Evolutionary conservation across 352 stramenopile genomes (phyloP), one percentile per base, ranked within the genome.

Genomic region (Phytophthora cactorum): DNA sequence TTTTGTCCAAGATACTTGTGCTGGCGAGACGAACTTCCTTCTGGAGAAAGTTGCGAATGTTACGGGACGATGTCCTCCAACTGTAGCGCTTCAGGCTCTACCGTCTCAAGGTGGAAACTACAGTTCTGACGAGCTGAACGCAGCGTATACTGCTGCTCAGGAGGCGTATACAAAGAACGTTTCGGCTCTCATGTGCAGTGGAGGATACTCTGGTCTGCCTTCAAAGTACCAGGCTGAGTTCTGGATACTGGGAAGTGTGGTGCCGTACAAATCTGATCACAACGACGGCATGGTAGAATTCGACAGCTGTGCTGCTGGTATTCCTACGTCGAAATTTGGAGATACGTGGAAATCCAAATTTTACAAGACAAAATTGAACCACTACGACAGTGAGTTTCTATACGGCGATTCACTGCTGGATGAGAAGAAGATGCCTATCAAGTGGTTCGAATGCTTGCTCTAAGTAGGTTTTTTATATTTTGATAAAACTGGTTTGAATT

Each of bases 301-400:
- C 45, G 54, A 74, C 5, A 86, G 78, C 57, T 89, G 80, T 51
- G 43, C 53, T 5, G 74, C 32, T 8, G 77, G 68, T 0, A 61
- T 84, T 2, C 27, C 68, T 0, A 44, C 46, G 2, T 63, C 59
- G 11, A 74, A 74, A n/a, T 86, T 82, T 39, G 51, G 65, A 41
- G 63, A 70, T 29, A 63, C 39, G 10, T 89, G 81, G 67, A 50
- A 28, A 1, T 74, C 57, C 10, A 52, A 17, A 5, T 82, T 84
- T 64, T 90, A 90, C 57, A 54, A 75, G 55, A 79, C 77, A 7
- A 75, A 75, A 49, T 45, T 88, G n/a, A 90, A 88, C 55, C 79
- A 90, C 53, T 60, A 70, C 2, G 81, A 87, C 45, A 82, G 68
- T 14, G 57, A 75, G 14, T 82, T 87, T 54, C 66, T 67, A 11